Evolutionary conservation across 805 yeast species (phyloP).

Genomic region (Saccharomyces mikatae): DNA sequence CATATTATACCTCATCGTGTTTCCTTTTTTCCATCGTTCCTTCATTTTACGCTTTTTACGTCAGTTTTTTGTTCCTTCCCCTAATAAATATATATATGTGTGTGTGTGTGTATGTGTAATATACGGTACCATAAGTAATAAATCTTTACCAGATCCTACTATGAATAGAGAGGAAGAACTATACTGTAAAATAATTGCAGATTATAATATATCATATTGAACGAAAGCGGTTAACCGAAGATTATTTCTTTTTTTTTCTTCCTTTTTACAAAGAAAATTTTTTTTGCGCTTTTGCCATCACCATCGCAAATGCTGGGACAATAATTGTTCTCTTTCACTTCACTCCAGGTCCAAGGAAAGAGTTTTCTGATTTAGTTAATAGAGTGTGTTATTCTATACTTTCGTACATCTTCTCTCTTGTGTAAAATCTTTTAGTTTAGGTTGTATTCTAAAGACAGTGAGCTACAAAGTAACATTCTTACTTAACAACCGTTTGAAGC

Average conservation of each 20-base stretch:
- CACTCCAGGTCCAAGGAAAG: not conserved
- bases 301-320: not conserved
- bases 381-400: not conserved
- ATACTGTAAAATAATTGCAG: not conserved
- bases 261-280: conserved; percentile 17
- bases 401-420: not conserved
- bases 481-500: conserved; percentile 1
- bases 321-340: not conserved
- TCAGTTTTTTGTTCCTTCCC: not conserved
- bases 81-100: not conserved
- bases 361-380: not conserved
- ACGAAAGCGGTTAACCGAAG: not conserved
- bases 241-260: not conserved
- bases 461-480: conserved; percentile 10
- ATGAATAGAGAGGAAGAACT: not conserved
- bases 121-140: not conserved
- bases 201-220: not conserved
- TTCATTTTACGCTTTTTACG: not conserved
- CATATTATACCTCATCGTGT: not conserved
- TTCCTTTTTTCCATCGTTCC: not conserved
- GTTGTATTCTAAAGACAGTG: not conserved
- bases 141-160: not conserved
- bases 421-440: not conserved
- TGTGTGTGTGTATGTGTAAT: not conserved
- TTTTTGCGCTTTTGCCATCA: conserved; percentile 10